Evolutionary conservation across 306 rosid species (phyloP), one percentile per base, ranked within the genome.

Genomic region (Neltuma alba): DNA sequence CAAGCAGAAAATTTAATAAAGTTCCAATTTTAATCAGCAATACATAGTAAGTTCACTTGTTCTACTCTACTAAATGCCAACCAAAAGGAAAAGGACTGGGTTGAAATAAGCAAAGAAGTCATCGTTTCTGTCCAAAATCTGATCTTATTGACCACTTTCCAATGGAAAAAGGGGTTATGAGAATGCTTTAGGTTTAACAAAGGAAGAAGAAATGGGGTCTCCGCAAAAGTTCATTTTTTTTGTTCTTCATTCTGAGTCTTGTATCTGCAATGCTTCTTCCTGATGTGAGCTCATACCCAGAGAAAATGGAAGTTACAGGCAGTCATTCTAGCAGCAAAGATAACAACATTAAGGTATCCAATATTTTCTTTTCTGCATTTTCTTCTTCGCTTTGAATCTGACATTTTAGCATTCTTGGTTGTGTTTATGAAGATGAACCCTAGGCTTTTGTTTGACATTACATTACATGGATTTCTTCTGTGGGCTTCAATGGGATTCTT

Each of bases 401-500:
- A 23, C 63, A 25, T 23, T 55, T 54, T 21, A 9, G 30, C 55
- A n/a, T 63, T 63, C 44, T 62, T 13, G 16, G 34, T 58, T 21
- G 27, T 55, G 18, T 54, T 44, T 38, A 23, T 80, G 82, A 84
- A 90, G 92, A 81, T 80, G 83, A 88, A 68, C 78, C 72, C 83
- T n/a, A 89, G 81, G 25, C 85, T 92, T 52, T 47, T 61, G 77
- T 84, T 82, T 18, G 91, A 92, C 52, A 85, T 92, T 72, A 84
- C 82, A 52, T 81, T 87, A 28, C 97, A 92, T 63, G 97, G 97
- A 3, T 89, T 92, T 86, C 90, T 92, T 54, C 82, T 89, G 34
- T 92, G 96, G 97, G 88, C 87, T 82, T 92, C 96, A 79, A 82
- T 92, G 93, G 97, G 96, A 61, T 85, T 92, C 84, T 86, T 92